Conservation (phyloP, 2,329 filamentous ascomycete species). For the Penicillium glabrum region DNA sequence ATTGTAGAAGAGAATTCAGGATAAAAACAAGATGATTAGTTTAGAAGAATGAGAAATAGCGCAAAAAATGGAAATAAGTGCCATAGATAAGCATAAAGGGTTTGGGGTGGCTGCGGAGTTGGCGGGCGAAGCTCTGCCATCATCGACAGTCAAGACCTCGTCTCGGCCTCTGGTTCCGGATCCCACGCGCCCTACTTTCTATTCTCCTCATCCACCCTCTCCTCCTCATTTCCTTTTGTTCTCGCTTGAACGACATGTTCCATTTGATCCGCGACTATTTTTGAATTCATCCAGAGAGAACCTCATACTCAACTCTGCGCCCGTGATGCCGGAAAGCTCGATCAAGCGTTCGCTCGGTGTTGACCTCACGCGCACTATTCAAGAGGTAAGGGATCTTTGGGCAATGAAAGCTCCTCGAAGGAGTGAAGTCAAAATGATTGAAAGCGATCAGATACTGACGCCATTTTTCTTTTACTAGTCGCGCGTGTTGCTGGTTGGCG, state of each 20-base stretch:
- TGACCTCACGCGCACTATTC: constrained; percentile 37
- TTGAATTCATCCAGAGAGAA: not conserved
- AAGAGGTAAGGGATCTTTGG: constrained; percentile 34
- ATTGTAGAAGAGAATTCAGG: not conserved
- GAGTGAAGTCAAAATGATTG: not conserved
- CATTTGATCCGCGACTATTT: not conserved
- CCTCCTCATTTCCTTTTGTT: constrained; percentile 1
- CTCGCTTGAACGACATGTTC: not conserved
- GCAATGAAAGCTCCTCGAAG: not conserved
- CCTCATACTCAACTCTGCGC: not conserved
- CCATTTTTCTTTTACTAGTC: constrained; percentile 56
- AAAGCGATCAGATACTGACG: constrained; percentile 6
- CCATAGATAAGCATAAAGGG: not conserved
- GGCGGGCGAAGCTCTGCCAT: constrained; percentile 18
- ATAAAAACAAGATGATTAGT: not conserved
- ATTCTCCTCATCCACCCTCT: not conserved
- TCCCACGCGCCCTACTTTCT: constrained; percentile 8
- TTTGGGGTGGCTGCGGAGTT: not conserved
- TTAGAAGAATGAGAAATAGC: not conserved
- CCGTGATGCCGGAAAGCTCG: constrained; percentile 42
- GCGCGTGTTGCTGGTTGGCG: constrained; percentile 88
- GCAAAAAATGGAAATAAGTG: not conserved
- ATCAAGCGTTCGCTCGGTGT: constrained; percentile 46
- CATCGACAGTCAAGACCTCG: constrained; percentile 12
- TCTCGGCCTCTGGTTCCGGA: constrained; percentile 17